Base-by-base conservation (phyloP, 2,329 filamentous ascomycete genomes). In the Penicillium concentricum region DNA sequence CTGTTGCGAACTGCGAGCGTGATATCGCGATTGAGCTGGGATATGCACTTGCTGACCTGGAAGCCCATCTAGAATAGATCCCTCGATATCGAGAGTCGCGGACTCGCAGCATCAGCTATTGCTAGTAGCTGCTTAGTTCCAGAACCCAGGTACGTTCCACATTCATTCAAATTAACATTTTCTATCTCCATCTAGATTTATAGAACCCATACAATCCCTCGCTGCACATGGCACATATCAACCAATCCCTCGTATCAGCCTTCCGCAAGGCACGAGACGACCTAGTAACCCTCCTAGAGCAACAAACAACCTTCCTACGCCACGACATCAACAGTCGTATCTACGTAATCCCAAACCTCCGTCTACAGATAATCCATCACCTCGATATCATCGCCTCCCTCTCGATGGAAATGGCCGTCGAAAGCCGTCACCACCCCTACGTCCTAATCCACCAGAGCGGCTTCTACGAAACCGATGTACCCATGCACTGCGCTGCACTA, bases 401-500 rank as follows among this genome's bases (percentile, higher is more conserved):
- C 7, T 32, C 43, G 2, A 26, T 2, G 24, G 41, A 32, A 6
- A 54, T 54, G 24, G 34, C 51, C 24, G 4, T 32, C 18, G 6
- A 47, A 2, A 47, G 42, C 15, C 51, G 35, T 3, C 34, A 41
- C 26, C 34, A 39, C 4, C 51, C 51, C 18, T 54, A 54, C 26
- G 26, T 39, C 18, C 51, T 54, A 2, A 10, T 48, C 35, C 43
- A 30, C 6, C 34, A 28, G 16, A 26, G 1, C 6, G 39, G 22
- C 2, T 48, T 39, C 32, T 41, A 54, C 35, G 18, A 38, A 2
- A 26, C 24, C 5, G 28, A 28, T 3, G 42, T 53, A 4, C 51
- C 51, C 5, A 47, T 47, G 34, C 51, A 53, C 18, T 53, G 51
- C 51, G 42, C 41, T 9, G 51, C 51, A 3, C 5, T 53, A 5